These are phyloP conservation scores for Apiospora malaysiana DNA, from an alignment of 2,329 filamentous ascomycete species.

Conservation along the genomic window DNA sequence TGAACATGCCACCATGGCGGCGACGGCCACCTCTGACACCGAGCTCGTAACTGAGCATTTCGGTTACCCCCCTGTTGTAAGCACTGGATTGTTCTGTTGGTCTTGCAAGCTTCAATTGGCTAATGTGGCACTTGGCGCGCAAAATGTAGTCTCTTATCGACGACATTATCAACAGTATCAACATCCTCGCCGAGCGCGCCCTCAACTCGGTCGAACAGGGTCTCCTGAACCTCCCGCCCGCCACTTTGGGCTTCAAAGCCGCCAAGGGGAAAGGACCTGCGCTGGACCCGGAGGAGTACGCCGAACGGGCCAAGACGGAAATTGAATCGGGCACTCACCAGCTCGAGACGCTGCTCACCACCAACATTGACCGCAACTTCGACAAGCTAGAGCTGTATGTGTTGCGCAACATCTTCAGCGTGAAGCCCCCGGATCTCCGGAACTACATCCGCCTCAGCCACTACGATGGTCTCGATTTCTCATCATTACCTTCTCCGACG, in stretches of 20 bases:
- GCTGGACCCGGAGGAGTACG: slow-evolving; percentile 35
- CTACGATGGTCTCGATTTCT: slow-evolving; percentile 73
- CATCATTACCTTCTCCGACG: slow-evolving; percentile 20
- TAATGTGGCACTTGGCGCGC: background rate
- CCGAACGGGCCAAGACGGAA: slow-evolving; percentile 61
- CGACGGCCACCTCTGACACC: slow-evolving; percentile 51
- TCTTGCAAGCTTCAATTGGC: background rate
- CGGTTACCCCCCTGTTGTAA: slow-evolving; percentile 88
- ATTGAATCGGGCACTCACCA: slow-evolving; percentile 89
- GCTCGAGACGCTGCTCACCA: slow-evolving; percentile 80
- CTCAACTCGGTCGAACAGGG: slow-evolving; percentile 87
- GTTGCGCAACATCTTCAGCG: slow-evolving; percentile 81
- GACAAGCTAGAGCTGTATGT: slow-evolving; percentile 90
- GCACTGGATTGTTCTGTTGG: slow-evolving; percentile 39
- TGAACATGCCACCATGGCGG: slow-evolving; percentile 40
- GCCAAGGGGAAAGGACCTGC: slow-evolving; percentile 49
- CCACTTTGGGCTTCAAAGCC: slow-evolving; percentile 78
- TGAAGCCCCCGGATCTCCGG: slow-evolving; percentile 67
- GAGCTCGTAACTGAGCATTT: slow-evolving; percentile 93
- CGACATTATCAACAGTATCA: slow-evolving; percentile 97
- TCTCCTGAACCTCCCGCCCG: slow-evolving; percentile 74
- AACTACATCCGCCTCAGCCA: slow-evolving; percentile 83
- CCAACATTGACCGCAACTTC: slow-evolving; percentile 83
- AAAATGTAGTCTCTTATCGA: slow-evolving; percentile 82
- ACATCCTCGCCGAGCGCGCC: slow-evolving; percentile 89